Evolutionary conservation across 768 basidiomycete genomes (phyloP), one percentile per base, ranked within the genome.

Genomic region (Rhodocollybia butyracea): DNA sequence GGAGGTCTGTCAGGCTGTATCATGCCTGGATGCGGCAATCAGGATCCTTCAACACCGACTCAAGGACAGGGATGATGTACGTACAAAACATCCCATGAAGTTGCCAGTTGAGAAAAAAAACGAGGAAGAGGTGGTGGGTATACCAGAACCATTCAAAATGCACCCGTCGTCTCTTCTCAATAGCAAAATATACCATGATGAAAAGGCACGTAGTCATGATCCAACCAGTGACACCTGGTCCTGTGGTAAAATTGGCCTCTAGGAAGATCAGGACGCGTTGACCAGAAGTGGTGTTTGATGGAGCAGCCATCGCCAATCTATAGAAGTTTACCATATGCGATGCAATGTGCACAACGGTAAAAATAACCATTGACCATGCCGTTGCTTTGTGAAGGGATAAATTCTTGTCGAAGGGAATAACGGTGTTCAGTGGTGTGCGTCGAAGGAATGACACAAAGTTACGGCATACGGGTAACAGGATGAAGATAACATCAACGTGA

Each of bases 81-180:
- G 11, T 13, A 74, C 93, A 94, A 82, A 92, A 95, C 89, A 95
- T 89, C 52, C 94, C 94, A 66, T 95, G 94, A 31, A 96, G 76
- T 68, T 98, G 95, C 95, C 95, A 97, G 66, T 78, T 76, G 68
- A 93, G 80, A 78, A 98, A 97, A 82, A 96, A 96, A 56, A 91
- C 67, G 64, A 96, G 82, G 76, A 94, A 96, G 57, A 97, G 77
- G 68, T 97, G 89, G 66, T 91, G 86, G 8, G 83, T 80, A 69
- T 92, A 93, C 88, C 90, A 94, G 76, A 95, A 95, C 65, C 79
- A 73, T 73, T 98, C 94, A 61, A 94, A 98, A 62, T 86, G 81
- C 12, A 83, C 80, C 54, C 84, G 79, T 50, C 87, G 83, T 29
- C 80, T 75, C 74, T 90, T 94, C 73, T 94, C 94, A 60, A 82